Evolutionary conservation across 129 eudicot genomes (phyloP), one percentile per base, ranked within the genome.

Genomic region (Escallonia herrerae): DNA sequence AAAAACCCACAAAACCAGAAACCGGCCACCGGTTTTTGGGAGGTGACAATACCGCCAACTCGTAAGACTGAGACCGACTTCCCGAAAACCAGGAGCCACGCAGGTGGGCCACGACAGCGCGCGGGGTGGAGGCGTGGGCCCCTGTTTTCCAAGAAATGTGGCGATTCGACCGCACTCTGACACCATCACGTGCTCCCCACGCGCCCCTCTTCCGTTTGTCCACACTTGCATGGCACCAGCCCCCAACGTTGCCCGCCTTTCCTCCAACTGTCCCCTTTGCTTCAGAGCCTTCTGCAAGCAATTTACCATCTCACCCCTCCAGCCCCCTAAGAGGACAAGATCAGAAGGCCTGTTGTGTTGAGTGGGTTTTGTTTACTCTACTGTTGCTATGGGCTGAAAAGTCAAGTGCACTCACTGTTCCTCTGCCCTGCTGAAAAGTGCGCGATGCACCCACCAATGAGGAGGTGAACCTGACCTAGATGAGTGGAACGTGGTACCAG

Each of bases 101-200:
- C 41, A 4, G 14, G 71, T 74, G 76, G 76, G 63, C 74, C 83
- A 61, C 33, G 58, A 40, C 66, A 9, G 53, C 66, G 40, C 53
- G 8, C 37, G 49, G 6, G 37, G 40, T 47, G 67, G 74, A 13
- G 58, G 7, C 39, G 72, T 49, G 52, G 66, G 76, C 39, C 49
- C 52, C 15, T 72, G 38, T 66, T 69, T 50, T 62, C 71, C 79
- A 65, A 53, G 45, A 60, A 74, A 86, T 79, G 95, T 81, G 84
- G 88, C 90, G 86, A 86, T 82, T 73, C 86, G 95, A 79, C 80
- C 87, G 81, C 79, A 69, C 86, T 40, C 81, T 64, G 58, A 75
- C 72, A 66, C 51, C 7, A 43, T 54, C 77, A 33, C 59, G 90
- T 81, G 86, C 2, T 6, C 2, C 7, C 14, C 83, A 74, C 86